A percentile compares a stretch with the other conserved stretches of the same genome.
phyloP scores from a whole-genome alignment of 1,139 yeast species.

The Suhomyces chickasaworum region DNA sequence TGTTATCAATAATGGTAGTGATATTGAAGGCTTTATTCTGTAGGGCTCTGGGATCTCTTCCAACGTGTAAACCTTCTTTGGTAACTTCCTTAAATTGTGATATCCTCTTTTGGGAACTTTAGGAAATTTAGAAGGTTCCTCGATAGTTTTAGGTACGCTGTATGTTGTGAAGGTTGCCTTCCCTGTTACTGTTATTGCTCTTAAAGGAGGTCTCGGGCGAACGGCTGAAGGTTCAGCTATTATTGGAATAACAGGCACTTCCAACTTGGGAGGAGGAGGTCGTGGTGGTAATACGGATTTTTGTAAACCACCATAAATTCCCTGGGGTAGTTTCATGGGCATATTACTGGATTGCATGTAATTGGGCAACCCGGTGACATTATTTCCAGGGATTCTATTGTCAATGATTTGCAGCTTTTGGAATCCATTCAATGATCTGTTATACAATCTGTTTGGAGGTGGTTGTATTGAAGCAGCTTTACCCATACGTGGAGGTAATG shows the following conservation, averaged over 20 bases:
- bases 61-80: conserved; percentile 60
- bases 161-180: conserved; percentile 30
- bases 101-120: conserved; percentile 47
- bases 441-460: conserved; percentile 41
- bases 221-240: conserved; percentile 23
- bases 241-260: conserved; percentile 36
- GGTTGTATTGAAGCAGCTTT: conserved; percentile 53
- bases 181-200: conserved; percentile 31
- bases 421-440: conserved; percentile 17
- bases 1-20: conserved; percentile 79
- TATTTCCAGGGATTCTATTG: conserved; percentile 22
- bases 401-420: conserved; percentile 20
- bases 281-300: conserved; percentile 25
- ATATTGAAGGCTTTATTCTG: conserved; percentile 77
- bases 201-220: conserved; percentile 22
- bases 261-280: conserved; percentile 44
- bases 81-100: conserved; percentile 38
- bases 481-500: conserved; percentile 44
- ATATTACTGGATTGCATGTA: conserved; percentile 19
- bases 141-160: conserved; percentile 38
- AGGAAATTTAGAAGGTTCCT: conserved; percentile 41
- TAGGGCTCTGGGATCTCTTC: conserved; percentile 88
- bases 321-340: conserved; percentile 24
- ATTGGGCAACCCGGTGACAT: conserved; percentile 25
- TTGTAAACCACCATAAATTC: conserved; percentile 12